These are phyloP conservation scores for sorghum (Sorghum bicolor) DNA, from an alignment of 176 grass and related monocot genomes.

Conservation along the genomic window Sorghum_bicolor_NCBIv3 NC_012872.2:69487501-69488000, in stretches of 20 bases:
- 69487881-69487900: background rate
- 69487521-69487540: background rate
- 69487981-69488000: conserved; percentile 69
- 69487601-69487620: too few relatives aligned
- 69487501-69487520: background rate
- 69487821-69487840: background rate
- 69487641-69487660: background rate
- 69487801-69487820: background rate
- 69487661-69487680: background rate
- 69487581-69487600: background rate
- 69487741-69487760: background rate
- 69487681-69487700: background rate
- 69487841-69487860: background rate
- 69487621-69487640: background rate
- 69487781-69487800: background rate
- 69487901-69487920: conserved; percentile 32
- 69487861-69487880: background rate
- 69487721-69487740: too few relatives aligned
- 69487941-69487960: conserved; percentile 82
- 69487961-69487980: conserved; percentile 70
- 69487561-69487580: background rate
- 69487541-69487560: background rate
- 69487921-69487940: conserved; percentile 75
- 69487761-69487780: background rate
- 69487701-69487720: background rate